Conservation (phyloP, 768 basidiomycete species). For the Tylopilus balloui region DNA sequence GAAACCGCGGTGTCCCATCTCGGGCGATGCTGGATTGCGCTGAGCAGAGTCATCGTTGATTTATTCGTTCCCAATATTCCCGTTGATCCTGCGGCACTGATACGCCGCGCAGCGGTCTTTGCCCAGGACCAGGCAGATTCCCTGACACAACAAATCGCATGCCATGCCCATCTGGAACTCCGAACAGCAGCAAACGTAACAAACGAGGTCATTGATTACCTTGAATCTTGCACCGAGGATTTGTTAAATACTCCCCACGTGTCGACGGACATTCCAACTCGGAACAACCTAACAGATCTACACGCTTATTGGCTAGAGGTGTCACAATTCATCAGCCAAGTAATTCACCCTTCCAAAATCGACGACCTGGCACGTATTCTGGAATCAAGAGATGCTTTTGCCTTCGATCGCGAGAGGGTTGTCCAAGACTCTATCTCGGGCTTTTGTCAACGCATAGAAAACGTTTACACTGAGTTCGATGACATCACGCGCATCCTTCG, state of each 20-base stretch:
- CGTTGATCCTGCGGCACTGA: slow-evolving; percentile 77
- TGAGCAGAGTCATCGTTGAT: slow-evolving; percentile 56
- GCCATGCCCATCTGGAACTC: slow-evolving; percentile 54
- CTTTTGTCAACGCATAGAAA: slow-evolving; percentile 68
- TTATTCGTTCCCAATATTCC: slow-evolving; percentile 81
- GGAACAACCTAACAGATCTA: slow-evolving; percentile 45
- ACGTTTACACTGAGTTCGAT: slow-evolving; percentile 60
- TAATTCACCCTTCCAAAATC: slow-evolving; percentile 47
- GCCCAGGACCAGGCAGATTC: slow-evolving; percentile 38
- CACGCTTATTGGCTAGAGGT: slow-evolving; percentile 75
- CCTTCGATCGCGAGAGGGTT: slow-evolving; percentile 56
- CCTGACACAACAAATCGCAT: slow-evolving; percentile 44
- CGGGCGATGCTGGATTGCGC: slow-evolving; percentile 54
- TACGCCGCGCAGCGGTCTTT: slow-evolving; percentile 43
- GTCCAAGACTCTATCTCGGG: slow-evolving; percentile 76
- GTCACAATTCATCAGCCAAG: slow-evolving; percentile 63
- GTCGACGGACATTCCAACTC: slow-evolving; percentile 29
- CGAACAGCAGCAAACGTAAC: slow-evolving; percentile 50
- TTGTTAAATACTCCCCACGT: slow-evolving; percentile 22
- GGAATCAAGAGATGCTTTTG: slow-evolving; percentile 34
- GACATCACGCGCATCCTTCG: slow-evolving; percentile 71
- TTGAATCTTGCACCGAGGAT: slow-evolving; percentile 37
- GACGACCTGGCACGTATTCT: slow-evolving; percentile 42
- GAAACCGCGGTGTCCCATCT: slow-evolving; percentile 32
- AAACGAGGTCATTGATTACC: slow-evolving; percentile 46